phyloP scores from a whole-genome alignment of 192 early-diverging fungal species.

The Coemansia sp. region DNA sequence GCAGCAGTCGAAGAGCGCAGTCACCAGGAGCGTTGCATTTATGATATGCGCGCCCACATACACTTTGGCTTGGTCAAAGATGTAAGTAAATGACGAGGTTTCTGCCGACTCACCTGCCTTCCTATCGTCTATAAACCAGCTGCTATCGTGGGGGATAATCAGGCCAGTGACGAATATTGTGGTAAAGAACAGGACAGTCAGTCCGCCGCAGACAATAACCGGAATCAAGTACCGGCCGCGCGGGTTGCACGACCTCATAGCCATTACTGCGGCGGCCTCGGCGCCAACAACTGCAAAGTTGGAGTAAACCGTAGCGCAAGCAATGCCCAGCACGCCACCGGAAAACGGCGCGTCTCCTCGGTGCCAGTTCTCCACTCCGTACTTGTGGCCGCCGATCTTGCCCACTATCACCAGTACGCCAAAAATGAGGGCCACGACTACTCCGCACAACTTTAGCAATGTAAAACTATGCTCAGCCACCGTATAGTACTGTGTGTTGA shows the following conservation, averaged over 20 bases:
- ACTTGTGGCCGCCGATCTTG: slow-evolving; percentile 23
- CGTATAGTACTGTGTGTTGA: slow-evolving; percentile 22
- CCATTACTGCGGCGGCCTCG: slow-evolving; percentile 16
- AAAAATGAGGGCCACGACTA: slow-evolving; percentile 14
- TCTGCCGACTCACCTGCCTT: slow-evolving; percentile 6
- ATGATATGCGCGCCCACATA: slow-evolving; percentile 19
- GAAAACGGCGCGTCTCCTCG: slow-evolving; percentile 13
- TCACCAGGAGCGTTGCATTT: slow-evolving; percentile 16
- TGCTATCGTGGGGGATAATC: slow-evolving; percentile 5
- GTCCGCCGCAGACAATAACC: background rate
- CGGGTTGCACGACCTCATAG: slow-evolving; percentile 9
- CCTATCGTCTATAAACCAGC: slow-evolving; percentile 3
- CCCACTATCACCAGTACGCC: slow-evolving; percentile 19
- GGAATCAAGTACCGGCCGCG: slow-evolving; percentile 8
- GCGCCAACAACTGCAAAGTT: slow-evolving; percentile 19
- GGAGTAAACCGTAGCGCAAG: slow-evolving; percentile 18
- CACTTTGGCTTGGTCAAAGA: slow-evolving; percentile 19
- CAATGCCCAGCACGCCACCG: slow-evolving; percentile 14
- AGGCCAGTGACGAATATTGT: slow-evolving; percentile 26
- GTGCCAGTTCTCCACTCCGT: slow-evolving; percentile 25
- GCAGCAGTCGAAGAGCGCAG: slow-evolving; percentile 19
- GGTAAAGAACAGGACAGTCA: slow-evolving; percentile 12
- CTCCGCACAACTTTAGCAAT: slow-evolving; percentile 11
- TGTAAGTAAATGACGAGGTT: slow-evolving; percentile 8
- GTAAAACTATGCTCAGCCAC: slow-evolving; percentile 12